A percentile compares a stretch with the other conserved stretches of the same genome.
Conservation (phyloP, 2,329 filamentous ascomycete species). For the Thyridium curvatum region DNA sequence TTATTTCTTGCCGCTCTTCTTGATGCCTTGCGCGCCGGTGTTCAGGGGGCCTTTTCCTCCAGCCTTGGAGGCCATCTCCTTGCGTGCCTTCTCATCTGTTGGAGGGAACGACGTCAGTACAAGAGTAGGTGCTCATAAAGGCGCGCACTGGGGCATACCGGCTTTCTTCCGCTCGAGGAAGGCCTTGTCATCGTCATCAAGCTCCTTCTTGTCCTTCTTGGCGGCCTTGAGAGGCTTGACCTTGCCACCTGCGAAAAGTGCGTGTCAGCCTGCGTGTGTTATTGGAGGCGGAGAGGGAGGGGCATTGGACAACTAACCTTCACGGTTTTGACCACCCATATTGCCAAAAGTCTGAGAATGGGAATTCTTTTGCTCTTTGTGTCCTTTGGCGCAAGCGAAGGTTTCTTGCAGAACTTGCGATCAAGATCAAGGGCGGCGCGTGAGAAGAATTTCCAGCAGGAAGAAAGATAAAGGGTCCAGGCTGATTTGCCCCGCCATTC, state of each 20-base stretch:
- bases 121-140: no score
- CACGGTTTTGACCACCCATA: constrained; percentile 64
- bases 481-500: no score
- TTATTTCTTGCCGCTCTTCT: constrained; percentile 98
- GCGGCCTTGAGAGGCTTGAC: constrained; percentile 79
- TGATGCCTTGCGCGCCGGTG: constrained; percentile 81
- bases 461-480: no score
- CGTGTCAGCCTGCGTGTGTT: constrained; percentile 10
- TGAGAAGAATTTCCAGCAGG: neutral
- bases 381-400: constrained; percentile 18
- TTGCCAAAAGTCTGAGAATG: constrained; percentile 17
- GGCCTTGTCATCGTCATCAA: constrained; percentile 82
- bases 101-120: constrained; percentile 3
- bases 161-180: constrained; percentile 79
- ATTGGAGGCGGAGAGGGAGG: neutral
- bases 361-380: constrained; percentile 12
- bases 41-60: constrained; percentile 86
- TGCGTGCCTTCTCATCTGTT: constrained; percentile 75
- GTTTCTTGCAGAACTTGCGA: no score
- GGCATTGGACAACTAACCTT: constrained; percentile 39
- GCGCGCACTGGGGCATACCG: constrained; percentile 46
- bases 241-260: constrained; percentile 60
- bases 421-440: neutral
- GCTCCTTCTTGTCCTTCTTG: constrained; percentile 77
- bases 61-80: constrained; percentile 75